phyloP scores from a whole-genome alignment of 2,329 filamentous ascomycete genomes.

The Polytolypa hystricis region DNA sequence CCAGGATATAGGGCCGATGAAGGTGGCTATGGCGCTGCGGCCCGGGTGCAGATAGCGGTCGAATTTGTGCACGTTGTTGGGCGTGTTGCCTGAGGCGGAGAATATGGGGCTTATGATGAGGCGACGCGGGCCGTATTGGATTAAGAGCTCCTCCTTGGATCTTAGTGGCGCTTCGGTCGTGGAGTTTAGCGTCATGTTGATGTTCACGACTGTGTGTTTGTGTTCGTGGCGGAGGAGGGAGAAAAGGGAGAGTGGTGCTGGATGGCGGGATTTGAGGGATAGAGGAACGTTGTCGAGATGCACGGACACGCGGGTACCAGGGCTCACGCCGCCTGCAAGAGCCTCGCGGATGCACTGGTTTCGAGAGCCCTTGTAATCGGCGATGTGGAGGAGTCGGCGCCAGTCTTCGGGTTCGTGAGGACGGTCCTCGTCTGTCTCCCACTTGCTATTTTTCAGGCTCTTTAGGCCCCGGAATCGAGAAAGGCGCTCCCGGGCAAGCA shows the following conservation, averaged over 20 bases:
- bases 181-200: constrained; percentile 74
- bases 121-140: constrained; percentile 81
- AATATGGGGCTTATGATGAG: constrained; percentile 84
- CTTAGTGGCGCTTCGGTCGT: constrained; percentile 67
- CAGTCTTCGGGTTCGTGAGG: constrained; percentile 84
- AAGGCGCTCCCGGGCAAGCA: constrained; percentile 73
- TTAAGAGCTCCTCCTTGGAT: constrained; percentile 81
- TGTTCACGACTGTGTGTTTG: constrained; percentile 82
- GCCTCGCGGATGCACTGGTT: constrained; percentile 69
- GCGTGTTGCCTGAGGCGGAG: constrained; percentile 77
- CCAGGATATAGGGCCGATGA: constrained; percentile 86
- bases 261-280: constrained; percentile 40
- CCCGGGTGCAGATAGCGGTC: constrained; percentile 86
- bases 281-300: constrained; percentile 54
- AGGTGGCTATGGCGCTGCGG: constrained; percentile 76
- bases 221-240: constrained; percentile 89
- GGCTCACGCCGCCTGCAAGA: constrained; percentile 72
- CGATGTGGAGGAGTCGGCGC: constrained; percentile 71
- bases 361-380: constrained; percentile 79
- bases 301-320: constrained; percentile 73
- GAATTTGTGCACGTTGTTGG: constrained; percentile 96
- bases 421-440: constrained; percentile 80
- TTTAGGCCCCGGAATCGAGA: constrained; percentile 84
- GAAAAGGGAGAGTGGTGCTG: constrained; percentile 61
- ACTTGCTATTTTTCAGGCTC: constrained; percentile 73